Evolutionary conservation across 495 filamentous ascomycete genomes (phyloP).

Genomic region (Annulohypoxylon bovei): DNA sequence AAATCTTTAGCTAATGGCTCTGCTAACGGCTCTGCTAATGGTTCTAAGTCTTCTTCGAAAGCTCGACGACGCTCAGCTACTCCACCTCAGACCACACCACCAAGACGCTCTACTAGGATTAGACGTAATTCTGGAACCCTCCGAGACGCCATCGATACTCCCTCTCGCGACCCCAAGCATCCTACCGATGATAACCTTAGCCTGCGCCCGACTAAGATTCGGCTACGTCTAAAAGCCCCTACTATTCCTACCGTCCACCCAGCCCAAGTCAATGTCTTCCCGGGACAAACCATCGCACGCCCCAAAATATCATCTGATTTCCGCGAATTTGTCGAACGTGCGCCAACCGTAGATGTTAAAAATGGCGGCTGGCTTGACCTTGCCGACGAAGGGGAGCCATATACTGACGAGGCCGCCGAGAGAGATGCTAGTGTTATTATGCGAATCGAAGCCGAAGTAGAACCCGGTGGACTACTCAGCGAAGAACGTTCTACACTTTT

Average conservation of each 20-base stretch:
- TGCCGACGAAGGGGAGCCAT: conserved; percentile 64
- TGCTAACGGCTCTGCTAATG: conserved; percentile 2
- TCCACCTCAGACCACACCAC: conserved; percentile 46
- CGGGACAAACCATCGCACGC: conserved; percentile 46
- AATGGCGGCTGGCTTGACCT: conserved; percentile 58
- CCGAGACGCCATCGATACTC: conserved; percentile 23
- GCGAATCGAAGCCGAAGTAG: conserved; percentile 72
- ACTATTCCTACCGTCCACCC: conserved; percentile 64
- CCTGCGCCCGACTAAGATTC: conserved; percentile 56
- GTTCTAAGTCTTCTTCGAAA: conserved; percentile 43
- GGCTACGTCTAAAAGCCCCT: conserved; percentile 49
- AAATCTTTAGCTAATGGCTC: conserved; percentile 35
- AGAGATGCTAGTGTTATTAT: conserved; percentile 65
- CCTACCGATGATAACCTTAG: conserved; percentile 41
- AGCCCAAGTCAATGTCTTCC: conserved; percentile 56
- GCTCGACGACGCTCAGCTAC: conserved; percentile 48
- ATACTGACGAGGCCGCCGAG: conserved; percentile 60
- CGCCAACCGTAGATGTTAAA: conserved; percentile 56
- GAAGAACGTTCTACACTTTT: conserved; percentile 76
- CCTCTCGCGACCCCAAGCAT: conserved; percentile 39
- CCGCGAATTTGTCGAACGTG: conserved; percentile 61
- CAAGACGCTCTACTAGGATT: conserved; percentile 47
- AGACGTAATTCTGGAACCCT: conserved; percentile 51
- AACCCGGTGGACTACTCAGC: conserved; percentile 79
- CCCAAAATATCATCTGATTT: conserved; percentile 60